Percentiles rank a stretch among this genome's conserved stretches.
phyloP scores from a whole-genome alignment of 2,329 filamentous ascomycete species.

The Hypoxylon sp. region DNA sequence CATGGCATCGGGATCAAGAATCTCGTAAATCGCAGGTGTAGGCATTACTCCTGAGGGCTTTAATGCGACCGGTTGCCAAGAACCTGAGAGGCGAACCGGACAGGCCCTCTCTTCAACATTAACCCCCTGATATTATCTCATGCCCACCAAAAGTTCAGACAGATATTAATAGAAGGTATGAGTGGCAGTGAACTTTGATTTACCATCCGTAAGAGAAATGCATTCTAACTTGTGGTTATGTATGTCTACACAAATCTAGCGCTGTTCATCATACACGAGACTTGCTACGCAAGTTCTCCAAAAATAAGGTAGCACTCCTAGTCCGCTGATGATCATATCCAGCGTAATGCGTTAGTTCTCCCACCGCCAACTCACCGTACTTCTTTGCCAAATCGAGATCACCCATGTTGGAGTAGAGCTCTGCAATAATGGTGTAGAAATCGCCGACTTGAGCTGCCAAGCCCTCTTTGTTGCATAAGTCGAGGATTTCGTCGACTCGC shows the following conservation, averaged over 20 bases:
- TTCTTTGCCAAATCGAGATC: slow-evolving; percentile 38
- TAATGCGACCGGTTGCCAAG: slow-evolving; percentile 15
- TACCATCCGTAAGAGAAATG: background rate
- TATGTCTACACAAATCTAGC: background rate
- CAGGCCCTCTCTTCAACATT: slow-evolving; percentile 5
- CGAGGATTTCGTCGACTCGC: slow-evolving; percentile 40
- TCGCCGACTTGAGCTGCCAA: slow-evolving; percentile 47
- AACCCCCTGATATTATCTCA: background rate
- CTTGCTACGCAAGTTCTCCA: slow-evolving; percentile 25
- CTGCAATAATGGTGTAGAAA: slow-evolving; percentile 44
- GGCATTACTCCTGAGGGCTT: background rate
- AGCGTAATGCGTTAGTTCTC: slow-evolving; percentile 43
- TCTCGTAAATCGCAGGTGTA: slow-evolving; percentile 5
- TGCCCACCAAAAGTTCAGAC: background rate
- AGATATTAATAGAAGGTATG: background rate
- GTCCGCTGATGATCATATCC: slow-evolving; percentile 46
- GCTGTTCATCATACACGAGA: background rate
- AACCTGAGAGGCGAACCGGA: slow-evolving; percentile 1
- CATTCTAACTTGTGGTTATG: background rate
- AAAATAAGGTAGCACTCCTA: slow-evolving; percentile 23
- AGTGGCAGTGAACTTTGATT: background rate
- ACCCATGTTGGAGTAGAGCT: slow-evolving; percentile 43
- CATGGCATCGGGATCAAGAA: background rate
- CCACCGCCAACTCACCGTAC: slow-evolving; percentile 42
- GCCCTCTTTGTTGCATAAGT: slow-evolving; percentile 43